A percentile compares a stretch with the other conserved stretches of the same genome.
Evolutionary conservation across 305 asterid genomes (phyloP).

Genomic region (Striga hermonthica): DNA sequence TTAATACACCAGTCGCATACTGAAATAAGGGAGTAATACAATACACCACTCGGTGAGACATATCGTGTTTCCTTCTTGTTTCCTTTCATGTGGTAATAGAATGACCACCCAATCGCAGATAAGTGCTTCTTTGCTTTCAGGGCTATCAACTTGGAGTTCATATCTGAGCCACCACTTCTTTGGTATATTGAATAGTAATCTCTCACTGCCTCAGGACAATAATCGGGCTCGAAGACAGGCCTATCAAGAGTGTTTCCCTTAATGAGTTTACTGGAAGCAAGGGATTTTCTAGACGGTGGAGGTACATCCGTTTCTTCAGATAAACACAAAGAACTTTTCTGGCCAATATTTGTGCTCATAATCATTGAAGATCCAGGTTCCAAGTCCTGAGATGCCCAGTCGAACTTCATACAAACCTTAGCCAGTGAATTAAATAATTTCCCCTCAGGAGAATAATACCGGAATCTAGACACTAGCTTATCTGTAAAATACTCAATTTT

Average conservation of each 20-base stretch:
- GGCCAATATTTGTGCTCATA: conserved; percentile 20
- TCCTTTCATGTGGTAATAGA: conserved; percentile 28
- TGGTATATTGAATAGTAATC: conserved; percentile 34
- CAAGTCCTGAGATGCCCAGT: conserved; percentile 23
- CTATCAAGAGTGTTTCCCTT: conserved; percentile 26
- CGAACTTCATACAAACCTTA: conserved; percentile 30
- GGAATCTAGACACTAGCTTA: conserved; percentile 22
- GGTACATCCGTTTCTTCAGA: conserved; percentile 32
- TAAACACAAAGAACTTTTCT: conserved; percentile 23
- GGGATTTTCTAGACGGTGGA: conserved; percentile 33
- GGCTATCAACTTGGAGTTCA: conserved; percentile 18
- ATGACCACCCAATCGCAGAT: conserved; percentile 56
- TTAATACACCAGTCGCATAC: conserved; percentile 51
- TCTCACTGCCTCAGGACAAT: conserved; percentile 58
- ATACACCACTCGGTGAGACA: conserved; percentile 48
- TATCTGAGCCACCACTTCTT: neutral
- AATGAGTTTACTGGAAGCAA: conserved; percentile 33
- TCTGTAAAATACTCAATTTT: conserved; percentile 36
- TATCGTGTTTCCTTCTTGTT: conserved; percentile 40
- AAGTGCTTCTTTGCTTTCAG: conserved; percentile 63
- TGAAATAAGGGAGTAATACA: conserved; percentile 45
- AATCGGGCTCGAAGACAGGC: conserved; percentile 38
- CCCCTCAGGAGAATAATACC: conserved; percentile 54
- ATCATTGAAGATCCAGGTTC: conserved; percentile 30
- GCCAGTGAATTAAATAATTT: conserved; percentile 37